Evolutionary conservation across 2,329 filamentous ascomycete genomes (phyloP).

Genomic region (Tothia fuscella): DNA sequence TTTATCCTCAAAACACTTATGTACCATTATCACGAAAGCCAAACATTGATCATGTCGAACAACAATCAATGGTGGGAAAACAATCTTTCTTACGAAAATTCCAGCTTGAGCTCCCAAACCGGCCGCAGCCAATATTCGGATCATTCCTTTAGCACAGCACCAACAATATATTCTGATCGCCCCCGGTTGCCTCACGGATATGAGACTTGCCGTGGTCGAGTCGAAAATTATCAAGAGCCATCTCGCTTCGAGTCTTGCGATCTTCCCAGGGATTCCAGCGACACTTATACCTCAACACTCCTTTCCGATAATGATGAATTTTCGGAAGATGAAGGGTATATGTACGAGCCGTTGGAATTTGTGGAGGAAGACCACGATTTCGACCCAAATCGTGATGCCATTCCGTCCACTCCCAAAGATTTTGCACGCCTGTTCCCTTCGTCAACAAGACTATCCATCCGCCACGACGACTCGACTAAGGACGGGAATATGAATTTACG

Average conservation of each 20-base stretch:
- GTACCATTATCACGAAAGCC: no score
- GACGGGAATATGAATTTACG: conserved; percentile 97
- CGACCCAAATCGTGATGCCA: conserved; percentile 54
- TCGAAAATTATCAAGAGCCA: conserved; percentile 12
- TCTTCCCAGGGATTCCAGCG: conserved; percentile 40
- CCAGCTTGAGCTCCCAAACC: conserved; percentile 10
- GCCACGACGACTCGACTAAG: conserved; percentile 77
- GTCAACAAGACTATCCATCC: conserved; percentile 64
- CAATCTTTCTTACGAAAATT: no score
- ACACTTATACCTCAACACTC: conserved; percentile 69
- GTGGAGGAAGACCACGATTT: conserved; percentile 46
- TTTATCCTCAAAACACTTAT: no score
- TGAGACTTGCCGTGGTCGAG: conserved; percentile 16
- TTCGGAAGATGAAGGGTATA: conserved; percentile 34
- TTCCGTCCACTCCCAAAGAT: conserved; percentile 67
- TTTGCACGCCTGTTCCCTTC: conserved; percentile 84
- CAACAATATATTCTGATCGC: conserved; percentile 18
- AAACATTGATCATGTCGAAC: no score
- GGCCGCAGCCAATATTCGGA: neutral
- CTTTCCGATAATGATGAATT: conserved; percentile 46
- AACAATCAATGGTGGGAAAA: no score
- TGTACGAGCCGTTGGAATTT: conserved; percentile 48
- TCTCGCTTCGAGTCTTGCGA: neutral
- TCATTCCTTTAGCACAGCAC: conserved; percentile 10
- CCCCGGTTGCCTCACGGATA: conserved; percentile 18